These are phyloP conservation scores for Aurinia saxatilis DNA, from an alignment of 345 rosid genomes.

Conservation along the genomic window DNA sequence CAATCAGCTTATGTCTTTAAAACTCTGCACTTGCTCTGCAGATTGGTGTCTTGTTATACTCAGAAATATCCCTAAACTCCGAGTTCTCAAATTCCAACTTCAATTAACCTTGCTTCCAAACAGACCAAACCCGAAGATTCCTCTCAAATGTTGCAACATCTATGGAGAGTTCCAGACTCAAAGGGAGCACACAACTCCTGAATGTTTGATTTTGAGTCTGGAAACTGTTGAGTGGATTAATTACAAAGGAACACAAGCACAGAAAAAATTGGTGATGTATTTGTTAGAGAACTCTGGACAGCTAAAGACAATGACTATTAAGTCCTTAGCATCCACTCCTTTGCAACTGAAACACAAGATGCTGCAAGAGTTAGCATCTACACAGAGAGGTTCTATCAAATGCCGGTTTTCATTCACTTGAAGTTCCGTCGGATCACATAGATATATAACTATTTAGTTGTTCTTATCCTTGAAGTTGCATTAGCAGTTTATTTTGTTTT, in stretches of 20 bases:
- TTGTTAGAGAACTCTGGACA: not conserved
- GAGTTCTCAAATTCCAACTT: not conserved
- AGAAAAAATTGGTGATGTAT: not conserved
- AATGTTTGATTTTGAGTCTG: conserved; percentile 2
- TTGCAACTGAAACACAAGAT: not conserved
- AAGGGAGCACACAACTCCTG: not conserved
- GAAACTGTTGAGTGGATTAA: not conserved
- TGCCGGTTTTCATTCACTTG: not conserved
- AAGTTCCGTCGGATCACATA: not conserved
- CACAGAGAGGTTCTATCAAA: not conserved
- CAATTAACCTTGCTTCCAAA: not conserved
- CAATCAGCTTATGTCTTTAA: not conserved
- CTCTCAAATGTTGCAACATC: not conserved
- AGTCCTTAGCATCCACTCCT: not conserved
- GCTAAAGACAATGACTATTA: not conserved
- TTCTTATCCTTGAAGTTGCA: no score
- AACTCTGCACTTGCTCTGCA: not conserved
- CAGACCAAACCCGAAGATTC: no score
- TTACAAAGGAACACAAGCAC: not conserved
- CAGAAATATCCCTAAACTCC: conserved; percentile 5
- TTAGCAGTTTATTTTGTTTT: no score
- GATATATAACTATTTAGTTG: not conserved
- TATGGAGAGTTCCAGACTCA: not conserved
- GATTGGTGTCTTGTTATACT: not conserved
- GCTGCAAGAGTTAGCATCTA: not conserved